Base-by-base conservation (phyloP, 768 basidiomycete species). In the Phaeotremella skinneri region DNA sequence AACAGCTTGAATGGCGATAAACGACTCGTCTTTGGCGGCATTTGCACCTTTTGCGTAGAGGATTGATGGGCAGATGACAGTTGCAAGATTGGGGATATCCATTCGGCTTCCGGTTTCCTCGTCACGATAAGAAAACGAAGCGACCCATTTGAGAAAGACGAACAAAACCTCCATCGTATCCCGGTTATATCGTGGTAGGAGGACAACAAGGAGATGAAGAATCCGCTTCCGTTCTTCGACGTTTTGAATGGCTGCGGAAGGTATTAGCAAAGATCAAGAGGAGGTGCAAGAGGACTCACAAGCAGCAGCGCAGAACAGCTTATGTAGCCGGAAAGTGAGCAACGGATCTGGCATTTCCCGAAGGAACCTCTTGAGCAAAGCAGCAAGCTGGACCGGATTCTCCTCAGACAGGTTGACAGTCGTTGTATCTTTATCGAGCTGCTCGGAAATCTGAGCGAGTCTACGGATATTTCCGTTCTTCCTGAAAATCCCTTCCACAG, bases 131-230 rank as follows among this genome's bases (percentile, higher is more conserved):
- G 96, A 91, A 76, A 99, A 99, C 1, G 92, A 96, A 9, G 94
- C 94, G 11, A 99, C 96, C 96, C 96, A 99, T 79, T 97, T 96
- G 66, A 99, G 82, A 81, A 99, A 99, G 29, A 96, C 93, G 73
- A 96, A 97, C 51, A 99, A 80, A 51, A 96, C 90, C 78, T 99
- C 96, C 85, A 96, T 85, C 20, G 94, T 97, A 78, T 99, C 96
- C 63, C 96, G 87, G 76, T 99, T 90, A 61, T 85, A 84, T 79
- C 91, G 91, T 31, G 96, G 96, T 71, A 99, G 79, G 6, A 98
- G 80, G 56, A 93, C 80, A 41, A 87, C 87, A 16, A 92, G 81
- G 65, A 94, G 82, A 76, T 97, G 93, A 26, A 98, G 82, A 69
- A 87, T 83, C 52, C 89, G 86, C 67, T 83, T 84, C 47, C 91